Base-by-base conservation (phyloP, 768 basidiomycete genomes). In the Suillus americanus region DNA sequence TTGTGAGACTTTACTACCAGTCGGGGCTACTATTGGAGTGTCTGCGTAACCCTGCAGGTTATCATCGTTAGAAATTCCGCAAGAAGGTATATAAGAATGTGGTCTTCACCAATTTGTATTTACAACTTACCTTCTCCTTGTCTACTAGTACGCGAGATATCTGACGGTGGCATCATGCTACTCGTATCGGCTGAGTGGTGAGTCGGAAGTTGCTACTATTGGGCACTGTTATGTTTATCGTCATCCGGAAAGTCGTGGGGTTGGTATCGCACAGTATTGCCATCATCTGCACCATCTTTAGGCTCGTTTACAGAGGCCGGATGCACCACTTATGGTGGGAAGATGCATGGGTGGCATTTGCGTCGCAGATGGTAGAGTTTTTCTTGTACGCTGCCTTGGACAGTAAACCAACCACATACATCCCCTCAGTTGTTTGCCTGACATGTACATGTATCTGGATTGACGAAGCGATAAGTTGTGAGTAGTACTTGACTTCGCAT, bases 261-360 rank as follows among this genome's bases (percentile, higher is more conserved):
- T 53, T 46, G 25, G 33, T 48, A 7, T 69, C 66, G 18, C 74
- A 75, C 3, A n/a, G 64, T 2, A 55, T 67, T 2, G 74, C 74
- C 25, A 71, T 77, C 20, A 38, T 62, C 18, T 63, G 66, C 57
- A 77, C 74, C 8, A 7, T 68, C 4, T 70, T 73, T n/a, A 66
- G 74, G 59, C 20, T 77, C 9, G 1, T 18, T 5, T 71, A 71
- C 60, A 69, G 72, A 35, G 66, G 66, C 65, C 59, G 66, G 45
- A 71, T 62, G 57, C 38, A 61, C 5, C 55, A 56, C 20, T 74
- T 74, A 23, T 73, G 75, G 71, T 75, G 74, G 75, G 74, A 77
- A 46, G 75, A 75, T 40, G 64, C 53, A 6, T 73, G 67, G 68
- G 72, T 69, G 3, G 54, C 61, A n/a, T 45, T 73, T 1, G 75